These are phyloP conservation scores for Schoenoplectus tabernaemontani DNA, from an alignment of 202 grass and related monocot species.

Conservation along the genomic window DNA sequence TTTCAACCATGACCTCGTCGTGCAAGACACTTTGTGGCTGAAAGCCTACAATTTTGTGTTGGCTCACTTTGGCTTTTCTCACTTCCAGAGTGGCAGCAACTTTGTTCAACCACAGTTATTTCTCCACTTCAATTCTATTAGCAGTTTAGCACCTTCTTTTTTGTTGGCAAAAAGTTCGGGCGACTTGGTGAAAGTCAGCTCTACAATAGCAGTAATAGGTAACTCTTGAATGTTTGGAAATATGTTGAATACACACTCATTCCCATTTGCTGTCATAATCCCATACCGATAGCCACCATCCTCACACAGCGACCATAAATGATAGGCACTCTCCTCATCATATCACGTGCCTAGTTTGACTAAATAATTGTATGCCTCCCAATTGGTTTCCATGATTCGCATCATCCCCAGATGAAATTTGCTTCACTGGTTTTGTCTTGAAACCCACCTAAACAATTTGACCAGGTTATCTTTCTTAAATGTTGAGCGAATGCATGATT, in stretches of 20 bases:
- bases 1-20: conserved; percentile 3
- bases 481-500: background rate
- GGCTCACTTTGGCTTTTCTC: background rate
- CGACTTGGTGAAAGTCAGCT: conserved; percentile 3
- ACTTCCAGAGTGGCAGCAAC: conserved; percentile 1
- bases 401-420: background rate
- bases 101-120: conserved; percentile 1
- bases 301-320: conserved; percentile 12
- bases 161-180: background rate
- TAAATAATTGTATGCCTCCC: conserved; percentile 7
- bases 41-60: background rate
- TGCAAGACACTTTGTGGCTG: background rate
- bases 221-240: conserved; percentile 12
- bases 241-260: background rate
- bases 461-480: conserved; percentile 5
- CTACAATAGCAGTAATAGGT: conserved; percentile 14
- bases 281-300: conserved; percentile 11
- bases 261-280: conserved; percentile 23
- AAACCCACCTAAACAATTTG: conserved; percentile 12
- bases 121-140: background rate
- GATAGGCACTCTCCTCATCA: background rate
- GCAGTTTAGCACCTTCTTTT: conserved; percentile 3
- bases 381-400: conserved; percentile 7
- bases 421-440: conserved; percentile 8
- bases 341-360: background rate